Evolutionary conservation across 208 protist species (phyloP), one percentile per base, ranked within the genome.

Genomic region (Angomonas ambiguus): DNA sequence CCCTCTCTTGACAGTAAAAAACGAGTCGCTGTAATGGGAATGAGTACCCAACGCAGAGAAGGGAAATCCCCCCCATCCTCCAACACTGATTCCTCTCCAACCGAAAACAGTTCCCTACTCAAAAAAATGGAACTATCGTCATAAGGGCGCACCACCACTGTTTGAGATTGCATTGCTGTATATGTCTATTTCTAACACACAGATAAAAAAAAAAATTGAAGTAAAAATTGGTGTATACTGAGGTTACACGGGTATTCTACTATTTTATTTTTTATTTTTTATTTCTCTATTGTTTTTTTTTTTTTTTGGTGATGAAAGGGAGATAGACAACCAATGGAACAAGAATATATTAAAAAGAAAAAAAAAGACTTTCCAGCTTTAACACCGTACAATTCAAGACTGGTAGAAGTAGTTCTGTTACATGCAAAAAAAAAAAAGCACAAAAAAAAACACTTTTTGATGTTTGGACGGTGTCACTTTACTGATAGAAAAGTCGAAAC

Each of bases 161-260:
- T 48, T 32, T 51, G 30, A 1, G 13, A 13, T 8, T 30, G 3
- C 11, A 35, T 64, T 13, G 20, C 4, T 25, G 18, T 24, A 34
- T 60, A 10, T 58, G 1, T 34, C 2, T 58, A 35, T n/a, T 28
- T 13, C 2, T 58, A 35, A 13, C 22, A 28, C 34, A 2, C 18
- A 63, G 42, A 51, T 20, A 34, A 64, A 51, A 42, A 55, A 49
- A 64, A 64, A 55, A 22, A 51, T 3, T 42, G 30, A 62, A 48
- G 1, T 28, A 31, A 22, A 30, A 30, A n/a, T n/a, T n/a, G n/a
- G 20, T 55, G 4, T 20, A 5, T 28, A 20, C 49, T 55, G 16
- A 55, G 16, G 20, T 55, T 20, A 55, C 13, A 48, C 13, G 41
- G 41, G 24, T 55, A 28, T 4, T 25, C 5, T 20, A 20, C 16